Percentiles rank a stretch among this genome's conserved stretches.
Evolutionary conservation across 2,329 filamentous ascomycete genomes (phyloP).

Genomic region (Tolypocladium capitatum): DNA sequence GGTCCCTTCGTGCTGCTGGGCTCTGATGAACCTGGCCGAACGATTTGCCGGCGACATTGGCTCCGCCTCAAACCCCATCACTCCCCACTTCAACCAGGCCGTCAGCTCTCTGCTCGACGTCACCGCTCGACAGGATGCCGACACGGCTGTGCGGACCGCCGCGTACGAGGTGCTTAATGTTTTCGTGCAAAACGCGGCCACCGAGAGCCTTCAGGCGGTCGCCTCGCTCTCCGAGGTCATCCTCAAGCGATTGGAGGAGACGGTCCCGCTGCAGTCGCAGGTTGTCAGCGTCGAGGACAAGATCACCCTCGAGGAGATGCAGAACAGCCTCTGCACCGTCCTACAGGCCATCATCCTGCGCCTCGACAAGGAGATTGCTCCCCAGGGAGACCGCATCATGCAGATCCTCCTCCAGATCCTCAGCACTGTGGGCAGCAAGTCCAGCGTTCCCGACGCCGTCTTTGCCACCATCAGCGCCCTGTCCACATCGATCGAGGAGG

Average conservation of each 20-base stretch:
- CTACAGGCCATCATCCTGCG: slow-evolving; percentile 84
- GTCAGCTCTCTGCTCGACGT: slow-evolving; percentile 74
- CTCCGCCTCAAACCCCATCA: slow-evolving; percentile 66
- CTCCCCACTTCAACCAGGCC: slow-evolving; percentile 85
- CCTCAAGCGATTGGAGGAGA: slow-evolving; percentile 81
- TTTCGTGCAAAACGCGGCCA: slow-evolving; percentile 82
- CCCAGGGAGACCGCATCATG: slow-evolving; percentile 92
- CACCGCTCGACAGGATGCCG: slow-evolving; percentile 69
- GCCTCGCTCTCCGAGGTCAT: slow-evolving; percentile 77
- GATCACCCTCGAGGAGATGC: slow-evolving; percentile 93
- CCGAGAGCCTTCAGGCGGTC: slow-evolving; percentile 70
- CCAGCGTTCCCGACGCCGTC: slow-evolving; percentile 84
- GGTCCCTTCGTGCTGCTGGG: slow-evolving; percentile 97
- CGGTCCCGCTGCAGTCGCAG: slow-evolving; percentile 77
- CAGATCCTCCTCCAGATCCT: slow-evolving; percentile 72
- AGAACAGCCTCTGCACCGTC: slow-evolving; percentile 86
- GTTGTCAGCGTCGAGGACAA: slow-evolving; percentile 95
- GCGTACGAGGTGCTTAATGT: slow-evolving; percentile 95
- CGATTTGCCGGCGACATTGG: slow-evolving; percentile 82
- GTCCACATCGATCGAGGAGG: slow-evolving; percentile 79
- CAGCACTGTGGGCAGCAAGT: slow-evolving; percentile 65
- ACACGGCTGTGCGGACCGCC: slow-evolving; percentile 83
- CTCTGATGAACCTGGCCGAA: slow-evolving; percentile 94
- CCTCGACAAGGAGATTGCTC: slow-evolving; percentile 79
- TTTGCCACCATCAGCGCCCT: slow-evolving; percentile 90